A percentile compares a stretch with the other conserved stretches of the same genome.
phyloP scores from a whole-genome alignment of 495 filamentous ascomycete species.

The Cenococcum geophilum region DNA sequence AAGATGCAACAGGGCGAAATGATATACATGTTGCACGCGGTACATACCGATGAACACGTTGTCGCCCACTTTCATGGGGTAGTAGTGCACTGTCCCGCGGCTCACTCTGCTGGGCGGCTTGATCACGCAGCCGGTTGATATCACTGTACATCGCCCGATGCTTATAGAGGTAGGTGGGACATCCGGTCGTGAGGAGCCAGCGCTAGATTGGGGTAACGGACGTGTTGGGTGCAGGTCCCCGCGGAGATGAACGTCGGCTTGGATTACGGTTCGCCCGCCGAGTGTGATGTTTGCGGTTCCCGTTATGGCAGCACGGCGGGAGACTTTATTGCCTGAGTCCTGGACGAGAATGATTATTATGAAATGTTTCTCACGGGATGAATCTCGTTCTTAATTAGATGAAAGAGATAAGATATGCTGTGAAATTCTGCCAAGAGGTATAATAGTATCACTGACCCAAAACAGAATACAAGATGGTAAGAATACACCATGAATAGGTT shows the following conservation, averaged over 20 bases:
- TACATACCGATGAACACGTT: slow-evolving; percentile 77
- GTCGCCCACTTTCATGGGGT: slow-evolving; percentile 83
- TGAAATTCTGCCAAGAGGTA: too few relatives aligned
- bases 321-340: slow-evolving; percentile 98
- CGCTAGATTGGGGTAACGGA: slow-evolving; percentile 48
- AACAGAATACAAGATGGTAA: too few relatives aligned
- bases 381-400: too few relatives aligned
- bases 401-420: too few relatives aligned
- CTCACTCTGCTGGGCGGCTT: slow-evolving; percentile 71
- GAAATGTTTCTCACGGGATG: slow-evolving; percentile 3
- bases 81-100: slow-evolving; percentile 57
- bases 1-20: too few relatives aligned
- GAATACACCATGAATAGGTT: background rate
- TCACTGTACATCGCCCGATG: slow-evolving; percentile 82
- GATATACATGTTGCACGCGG: too few relatives aligned
- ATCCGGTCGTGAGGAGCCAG: slow-evolving; percentile 29
- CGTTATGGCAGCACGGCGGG: slow-evolving; percentile 79
- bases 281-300: slow-evolving; percentile 97
- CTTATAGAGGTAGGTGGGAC: slow-evolving; percentile 59
- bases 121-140: slow-evolving; percentile 65
- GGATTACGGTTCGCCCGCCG: slow-evolving; percentile 89
- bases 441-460: too few relatives aligned
- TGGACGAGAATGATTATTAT: slow-evolving; percentile 33
- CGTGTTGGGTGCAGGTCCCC: slow-evolving; percentile 55
- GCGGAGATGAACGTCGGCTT: slow-evolving; percentile 83